These are phyloP conservation scores for Vitis rotundifolia DNA, from an alignment of 164 flowering plant species.

Conservation along the genomic window DNA sequence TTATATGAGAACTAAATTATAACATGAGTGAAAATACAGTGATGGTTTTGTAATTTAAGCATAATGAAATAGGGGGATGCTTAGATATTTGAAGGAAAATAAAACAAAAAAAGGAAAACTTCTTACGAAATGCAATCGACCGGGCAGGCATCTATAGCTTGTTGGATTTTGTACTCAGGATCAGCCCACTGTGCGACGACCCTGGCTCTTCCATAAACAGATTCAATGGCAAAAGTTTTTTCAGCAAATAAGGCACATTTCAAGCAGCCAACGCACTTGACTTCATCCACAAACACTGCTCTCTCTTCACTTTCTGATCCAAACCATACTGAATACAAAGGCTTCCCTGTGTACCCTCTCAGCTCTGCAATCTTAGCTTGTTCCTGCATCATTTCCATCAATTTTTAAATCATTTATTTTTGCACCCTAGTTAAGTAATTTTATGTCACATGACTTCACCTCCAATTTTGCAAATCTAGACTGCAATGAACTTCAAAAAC, in stretches of 20 bases:
- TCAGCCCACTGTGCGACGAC: slow-evolving; percentile 97
- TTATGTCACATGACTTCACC: too few relatives aligned
- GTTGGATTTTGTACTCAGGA: slow-evolving; percentile 70
- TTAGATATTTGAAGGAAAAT: too few relatives aligned
- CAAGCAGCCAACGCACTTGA: slow-evolving; percentile 89
- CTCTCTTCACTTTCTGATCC: slow-evolving; percentile 75
- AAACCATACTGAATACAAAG: slow-evolving; percentile 77
- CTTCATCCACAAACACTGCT: slow-evolving; percentile 92
- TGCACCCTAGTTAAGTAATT: too few relatives aligned
- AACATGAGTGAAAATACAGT: too few relatives aligned
- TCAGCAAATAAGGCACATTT: slow-evolving; percentile 87
- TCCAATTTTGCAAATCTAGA: too few relatives aligned
- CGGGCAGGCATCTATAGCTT: slow-evolving; percentile 80
- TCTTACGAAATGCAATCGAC: slow-evolving; percentile 93
- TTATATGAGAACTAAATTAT: neutral
- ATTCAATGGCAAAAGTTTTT: slow-evolving; percentile 84
- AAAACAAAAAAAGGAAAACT: neutral
- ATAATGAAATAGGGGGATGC: too few relatives aligned
- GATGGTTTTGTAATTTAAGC: too few relatives aligned
- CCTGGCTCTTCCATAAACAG: slow-evolving; percentile 85
- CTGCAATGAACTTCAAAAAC: too few relatives aligned
- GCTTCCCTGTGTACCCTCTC: slow-evolving; percentile 75
- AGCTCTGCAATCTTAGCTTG: slow-evolving; percentile 61
- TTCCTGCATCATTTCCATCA: slow-evolving; percentile 44
- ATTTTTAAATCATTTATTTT: neutral